A percentile compares a stretch with the other conserved stretches of the same genome.
phyloP scores from a whole-genome alignment of 116 monocot species.

The Phalaenopsis hybrid region DNA sequence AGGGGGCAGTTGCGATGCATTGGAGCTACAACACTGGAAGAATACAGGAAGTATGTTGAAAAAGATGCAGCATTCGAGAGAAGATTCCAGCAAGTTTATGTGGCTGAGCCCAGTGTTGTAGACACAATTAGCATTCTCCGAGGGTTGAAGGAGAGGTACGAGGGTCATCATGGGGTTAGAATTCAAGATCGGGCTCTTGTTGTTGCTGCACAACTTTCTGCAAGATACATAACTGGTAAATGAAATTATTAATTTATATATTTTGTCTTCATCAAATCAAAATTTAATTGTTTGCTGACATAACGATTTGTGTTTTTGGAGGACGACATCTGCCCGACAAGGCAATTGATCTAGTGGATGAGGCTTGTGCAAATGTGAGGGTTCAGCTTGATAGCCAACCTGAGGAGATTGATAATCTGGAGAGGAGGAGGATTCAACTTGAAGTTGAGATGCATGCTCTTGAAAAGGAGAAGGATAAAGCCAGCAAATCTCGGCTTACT shows the following conservation, averaged over 20 bases:
- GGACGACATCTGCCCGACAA: conserved; percentile 78
- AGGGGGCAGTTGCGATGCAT: conserved; percentile 84
- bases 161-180: conserved; percentile 85
- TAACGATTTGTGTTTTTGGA: conserved; percentile 6
- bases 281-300: neutral
- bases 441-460: conserved; percentile 84
- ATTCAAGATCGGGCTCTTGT: conserved; percentile 83
- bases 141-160: conserved; percentile 86
- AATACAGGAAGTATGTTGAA: conserved; percentile 88
- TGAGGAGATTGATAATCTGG: conserved; percentile 78
- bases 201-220: conserved; percentile 73
- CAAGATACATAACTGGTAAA: conserved; percentile 74
- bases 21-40: conserved; percentile 84
- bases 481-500: conserved; percentile 67
- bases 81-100: conserved; percentile 88
- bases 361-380: conserved; percentile 77
- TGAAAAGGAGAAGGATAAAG: conserved; percentile 84
- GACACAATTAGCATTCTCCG: conserved; percentile 82
- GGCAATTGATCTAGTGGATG: conserved; percentile 84
- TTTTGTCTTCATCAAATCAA: neutral
- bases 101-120: conserved; percentile 68
- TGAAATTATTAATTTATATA: neutral
- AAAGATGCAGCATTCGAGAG: conserved; percentile 88
- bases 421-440: conserved; percentile 77
- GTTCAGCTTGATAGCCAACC: conserved; percentile 86